Evolutionary conservation across 768 basidiomycete genomes (phyloP).

Genomic region (Boletus reticuloceps): DNA sequence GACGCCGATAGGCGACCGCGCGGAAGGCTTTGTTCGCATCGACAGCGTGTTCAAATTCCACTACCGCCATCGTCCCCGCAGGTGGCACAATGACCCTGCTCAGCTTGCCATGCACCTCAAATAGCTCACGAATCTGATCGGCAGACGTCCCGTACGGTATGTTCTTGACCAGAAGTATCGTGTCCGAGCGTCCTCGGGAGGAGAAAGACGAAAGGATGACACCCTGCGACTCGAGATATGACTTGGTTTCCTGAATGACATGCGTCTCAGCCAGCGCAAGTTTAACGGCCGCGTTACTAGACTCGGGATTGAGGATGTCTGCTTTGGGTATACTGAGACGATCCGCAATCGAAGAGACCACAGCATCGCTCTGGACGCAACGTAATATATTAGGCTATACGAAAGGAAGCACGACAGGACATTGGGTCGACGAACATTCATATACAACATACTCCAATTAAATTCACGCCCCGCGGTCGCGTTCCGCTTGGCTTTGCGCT

Average conservation of each 20-base stretch:
- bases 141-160: slow-evolving; percentile 87
- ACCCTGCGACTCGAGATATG: slow-evolving; percentile 79
- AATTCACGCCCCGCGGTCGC: slow-evolving; percentile 72
- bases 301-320: slow-evolving; percentile 84
- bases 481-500: slow-evolving; percentile 58
- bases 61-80: slow-evolving; percentile 88
- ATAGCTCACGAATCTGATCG: slow-evolving; percentile 74
- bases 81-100: slow-evolving; percentile 80
- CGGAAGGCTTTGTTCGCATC: slow-evolving; percentile 77
- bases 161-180: slow-evolving; percentile 90
- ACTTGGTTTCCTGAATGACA: slow-evolving; percentile 92
- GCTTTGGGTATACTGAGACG: slow-evolving; percentile 86
- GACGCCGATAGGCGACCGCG: slow-evolving; percentile 79
- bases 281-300: slow-evolving; percentile 83
- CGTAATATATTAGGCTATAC: slow-evolving; percentile 20
- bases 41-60: slow-evolving; percentile 73
- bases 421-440: slow-evolving; percentile 76
- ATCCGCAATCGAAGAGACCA: slow-evolving; percentile 85
- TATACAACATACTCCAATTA: slow-evolving; percentile 92
- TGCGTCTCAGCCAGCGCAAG: slow-evolving; percentile 96
- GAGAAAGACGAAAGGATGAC: slow-evolving; percentile 61
- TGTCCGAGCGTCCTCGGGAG: slow-evolving; percentile 60
- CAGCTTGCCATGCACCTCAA: slow-evolving; percentile 71
- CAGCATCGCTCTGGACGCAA: slow-evolving; percentile 80
- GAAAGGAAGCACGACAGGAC: slow-evolving; percentile 14